Conservation (phyloP, 2,329 filamentous ascomycete species). For the Colletotrichum gigasporum region DNA sequence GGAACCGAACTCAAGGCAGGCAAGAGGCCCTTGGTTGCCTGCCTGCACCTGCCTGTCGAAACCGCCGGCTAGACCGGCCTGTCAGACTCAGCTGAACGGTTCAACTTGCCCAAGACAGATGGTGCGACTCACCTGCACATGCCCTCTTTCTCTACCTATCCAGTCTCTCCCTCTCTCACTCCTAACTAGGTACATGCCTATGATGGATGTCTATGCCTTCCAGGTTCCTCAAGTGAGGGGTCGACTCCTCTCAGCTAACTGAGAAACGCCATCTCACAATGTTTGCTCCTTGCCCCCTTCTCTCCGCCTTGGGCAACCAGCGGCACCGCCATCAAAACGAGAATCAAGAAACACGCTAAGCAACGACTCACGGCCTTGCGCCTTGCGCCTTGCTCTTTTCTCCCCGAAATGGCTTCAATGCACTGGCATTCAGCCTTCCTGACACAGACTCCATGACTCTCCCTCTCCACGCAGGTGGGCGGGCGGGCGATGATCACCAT, state of each 20-base stretch:
- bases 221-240: not conserved
- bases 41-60: not conserved
- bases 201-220: not conserved
- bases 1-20: too few species aligned
- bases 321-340: slow-evolving; percentile 18
- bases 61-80: not conserved
- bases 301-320: slow-evolving; percentile 9
- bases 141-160: too few species aligned
- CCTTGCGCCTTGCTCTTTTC: slow-evolving; percentile 9
- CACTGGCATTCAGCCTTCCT: slow-evolving; percentile 3
- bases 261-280: too few species aligned
- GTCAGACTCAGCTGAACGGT: not conserved
- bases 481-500: slow-evolving; percentile 7
- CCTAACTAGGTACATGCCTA: slow-evolving; percentile 1
- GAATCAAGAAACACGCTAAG: slow-evolving; percentile 20
- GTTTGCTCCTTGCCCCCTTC: not conserved
- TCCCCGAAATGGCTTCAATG: slow-evolving; percentile 6
- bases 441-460: slow-evolving; percentile 19
- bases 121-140: not conserved
- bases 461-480: slow-evolving; percentile 8
- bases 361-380: slow-evolving; percentile 12
- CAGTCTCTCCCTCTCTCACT: not conserved
- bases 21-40: too few species aligned
- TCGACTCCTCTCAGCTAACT: not conserved
- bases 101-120: not conserved